Evolutionary conservation across 306 rosid species (phyloP).

Genomic region (Potentilla sterilis): DNA sequence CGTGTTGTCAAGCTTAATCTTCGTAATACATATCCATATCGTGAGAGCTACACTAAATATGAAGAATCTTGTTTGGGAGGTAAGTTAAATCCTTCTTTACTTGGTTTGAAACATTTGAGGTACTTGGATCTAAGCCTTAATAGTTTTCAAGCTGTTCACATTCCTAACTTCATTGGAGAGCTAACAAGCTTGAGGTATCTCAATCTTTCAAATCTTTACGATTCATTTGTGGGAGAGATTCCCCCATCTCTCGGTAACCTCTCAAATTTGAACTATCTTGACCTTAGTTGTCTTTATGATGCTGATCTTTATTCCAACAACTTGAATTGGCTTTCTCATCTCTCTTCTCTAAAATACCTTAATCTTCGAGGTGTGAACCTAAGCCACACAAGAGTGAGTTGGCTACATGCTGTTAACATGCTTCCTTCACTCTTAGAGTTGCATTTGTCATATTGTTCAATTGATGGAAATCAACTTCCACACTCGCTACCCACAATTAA

Average conservation of each 20-base stretch:
- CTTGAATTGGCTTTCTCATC: conserved; percentile 25
- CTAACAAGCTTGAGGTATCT: conserved; percentile 12
- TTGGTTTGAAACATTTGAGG: background rate
- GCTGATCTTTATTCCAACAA: conserved; percentile 14
- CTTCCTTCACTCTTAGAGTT: conserved; percentile 23
- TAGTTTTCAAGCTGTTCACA: background rate
- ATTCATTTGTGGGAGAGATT: conserved; percentile 3
- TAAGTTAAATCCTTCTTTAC: background rate
- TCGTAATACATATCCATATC: background rate
- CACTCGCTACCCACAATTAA: background rate
- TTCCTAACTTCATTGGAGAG: background rate
- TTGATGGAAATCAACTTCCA: background rate
- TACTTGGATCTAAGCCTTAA: background rate
- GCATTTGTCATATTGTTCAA: background rate
- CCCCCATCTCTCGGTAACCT: conserved; percentile 18
- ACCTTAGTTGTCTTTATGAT: too few relatives aligned
- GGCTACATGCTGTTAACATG: conserved; percentile 15
- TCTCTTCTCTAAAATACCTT: conserved; percentile 25
- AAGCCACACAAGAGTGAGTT: background rate
- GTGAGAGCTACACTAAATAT: too few relatives aligned
- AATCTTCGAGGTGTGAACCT: conserved; percentile 14
- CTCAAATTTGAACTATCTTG: conserved; percentile 25
- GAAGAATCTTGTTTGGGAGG: background rate
- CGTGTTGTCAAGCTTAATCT: background rate
- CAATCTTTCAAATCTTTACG: background rate